These are phyloP conservation scores for Vitis hybrid DNA, from an alignment of 177 flowering plant genomes.

Conservation along the genomic window DNA sequence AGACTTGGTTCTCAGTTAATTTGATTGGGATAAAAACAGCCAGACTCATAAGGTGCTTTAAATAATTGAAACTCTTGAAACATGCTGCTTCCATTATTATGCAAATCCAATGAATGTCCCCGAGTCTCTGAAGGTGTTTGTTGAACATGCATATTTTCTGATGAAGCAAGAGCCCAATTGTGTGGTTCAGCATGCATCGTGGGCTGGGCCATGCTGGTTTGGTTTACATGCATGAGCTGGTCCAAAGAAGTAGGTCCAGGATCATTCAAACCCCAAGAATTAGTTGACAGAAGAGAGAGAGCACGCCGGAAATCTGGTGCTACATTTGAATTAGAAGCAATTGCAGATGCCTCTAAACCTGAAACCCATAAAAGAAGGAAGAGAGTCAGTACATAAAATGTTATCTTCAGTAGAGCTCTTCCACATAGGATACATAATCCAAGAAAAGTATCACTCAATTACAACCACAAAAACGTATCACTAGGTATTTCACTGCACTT, in stretches of 20 bases:
- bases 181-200: neutral
- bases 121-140: neutral
- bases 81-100: neutral
- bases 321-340: neutral
- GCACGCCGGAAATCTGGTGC: conserved; percentile 1
- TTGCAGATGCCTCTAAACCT: conserved; percentile 2
- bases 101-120: no score
- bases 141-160: neutral
- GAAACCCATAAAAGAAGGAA: neutral
- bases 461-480: no score
- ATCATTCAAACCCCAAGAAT: neutral
- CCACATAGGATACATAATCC: no score
- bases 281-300: conserved; percentile 9
- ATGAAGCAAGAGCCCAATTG: neutral
- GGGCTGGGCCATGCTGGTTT: neutral
- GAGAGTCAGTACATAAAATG: neutral
- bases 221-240: conserved; percentile 1
- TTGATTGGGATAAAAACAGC: conserved; percentile 5
- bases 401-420: no score
- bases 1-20: neutral
- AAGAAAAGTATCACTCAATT: no score
- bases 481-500: no score
- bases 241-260: neutral
- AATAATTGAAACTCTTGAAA: neutral
- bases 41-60: conserved; percentile 2